Evolutionary conservation across 306 rosid genomes (phyloP).

Genomic region (Cucurbita argyrosperma): DNA sequence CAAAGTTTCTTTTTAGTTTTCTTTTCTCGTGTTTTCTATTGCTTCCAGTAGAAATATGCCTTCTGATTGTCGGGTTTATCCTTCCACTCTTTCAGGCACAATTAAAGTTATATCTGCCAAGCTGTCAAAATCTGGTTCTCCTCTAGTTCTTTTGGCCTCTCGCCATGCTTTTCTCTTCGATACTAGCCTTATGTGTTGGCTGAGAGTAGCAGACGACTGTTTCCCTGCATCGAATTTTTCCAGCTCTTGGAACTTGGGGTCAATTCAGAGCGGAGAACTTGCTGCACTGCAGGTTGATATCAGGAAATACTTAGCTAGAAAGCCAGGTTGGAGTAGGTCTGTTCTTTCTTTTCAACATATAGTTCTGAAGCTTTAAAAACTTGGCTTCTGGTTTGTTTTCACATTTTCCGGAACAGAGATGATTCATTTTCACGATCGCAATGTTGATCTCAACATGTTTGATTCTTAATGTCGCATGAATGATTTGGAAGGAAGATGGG

Average conservation of each 20-base stretch:
- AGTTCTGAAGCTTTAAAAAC: neutral
- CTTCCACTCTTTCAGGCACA: constrained; percentile 11
- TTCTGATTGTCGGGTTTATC: neutral
- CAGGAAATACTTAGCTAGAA: constrained; percentile 86
- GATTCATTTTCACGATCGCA: neutral
- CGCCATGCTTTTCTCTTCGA: constrained; percentile 43
- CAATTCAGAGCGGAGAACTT: constrained; percentile 81
- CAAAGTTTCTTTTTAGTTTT: neutral
- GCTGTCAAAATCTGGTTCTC: constrained; percentile 17
- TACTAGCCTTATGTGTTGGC: constrained; percentile 86
- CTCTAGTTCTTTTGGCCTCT: constrained; percentile 15
- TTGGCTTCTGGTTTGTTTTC: neutral
- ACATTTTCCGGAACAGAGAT: neutral
- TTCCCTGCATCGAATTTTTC: constrained; percentile 95
- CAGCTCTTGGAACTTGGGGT: constrained; percentile 90
- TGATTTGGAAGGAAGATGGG: neutral
- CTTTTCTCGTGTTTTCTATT: neutral
- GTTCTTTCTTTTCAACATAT: constrained; percentile 16
- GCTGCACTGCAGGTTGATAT: constrained; percentile 95
- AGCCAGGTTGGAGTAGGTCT: constrained; percentile 98
- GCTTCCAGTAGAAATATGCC: constrained; percentile 8
- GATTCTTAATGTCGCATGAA: neutral
- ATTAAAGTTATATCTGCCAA: constrained; percentile 12
- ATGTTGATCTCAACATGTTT: neutral
- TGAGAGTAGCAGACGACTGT: constrained; percentile 96